A percentile compares a stretch with the other conserved stretches of the same genome.
phyloP scores from a whole-genome alignment of 192 early-diverging fungal species.

The Rhizophagus prolifer region DNA sequence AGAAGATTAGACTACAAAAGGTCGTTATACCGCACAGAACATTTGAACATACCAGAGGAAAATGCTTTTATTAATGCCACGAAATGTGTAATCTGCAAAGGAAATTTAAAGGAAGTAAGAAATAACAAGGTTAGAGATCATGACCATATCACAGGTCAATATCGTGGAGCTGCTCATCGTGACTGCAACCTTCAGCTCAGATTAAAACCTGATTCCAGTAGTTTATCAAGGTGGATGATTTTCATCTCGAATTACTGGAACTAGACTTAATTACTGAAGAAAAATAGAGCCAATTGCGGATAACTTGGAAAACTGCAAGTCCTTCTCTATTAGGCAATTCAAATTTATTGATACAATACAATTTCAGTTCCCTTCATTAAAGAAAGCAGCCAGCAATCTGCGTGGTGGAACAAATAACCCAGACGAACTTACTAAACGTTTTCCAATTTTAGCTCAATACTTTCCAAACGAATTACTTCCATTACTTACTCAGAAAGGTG shows the following conservation, averaged over 20 bases:
- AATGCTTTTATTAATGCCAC: not conserved
- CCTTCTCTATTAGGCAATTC: not conserved
- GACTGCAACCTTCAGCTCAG: not conserved
- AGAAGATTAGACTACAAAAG: too few species aligned
- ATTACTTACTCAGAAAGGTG: constrained; percentile 15
- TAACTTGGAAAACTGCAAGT: too few species aligned
- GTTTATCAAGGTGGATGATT: not conserved
- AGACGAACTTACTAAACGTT: constrained; percentile 8
- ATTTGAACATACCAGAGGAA: too few species aligned
- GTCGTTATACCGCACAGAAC: not conserved
- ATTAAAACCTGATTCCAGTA: constrained; percentile 7
- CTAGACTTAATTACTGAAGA: not conserved
- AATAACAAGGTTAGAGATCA: constrained; percentile 15
- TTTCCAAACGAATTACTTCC: not conserved
- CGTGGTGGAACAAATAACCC: not conserved
- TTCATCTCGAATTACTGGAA: too few species aligned
- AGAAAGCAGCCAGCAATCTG: not conserved
- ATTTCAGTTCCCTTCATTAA: not conserved
- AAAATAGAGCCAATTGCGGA: constrained; percentile 16
- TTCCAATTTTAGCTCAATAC: constrained; percentile 10
- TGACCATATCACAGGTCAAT: constrained; percentile 18
- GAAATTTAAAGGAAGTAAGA: not conserved
- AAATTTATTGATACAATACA: constrained; percentile 13
- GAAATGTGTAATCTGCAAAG: not conserved
- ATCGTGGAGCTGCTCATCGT: not conserved